phyloP scores from a whole-genome alignment of 2,329 filamentous ascomycete species.

The Colletotrichum caudatum region DNA sequence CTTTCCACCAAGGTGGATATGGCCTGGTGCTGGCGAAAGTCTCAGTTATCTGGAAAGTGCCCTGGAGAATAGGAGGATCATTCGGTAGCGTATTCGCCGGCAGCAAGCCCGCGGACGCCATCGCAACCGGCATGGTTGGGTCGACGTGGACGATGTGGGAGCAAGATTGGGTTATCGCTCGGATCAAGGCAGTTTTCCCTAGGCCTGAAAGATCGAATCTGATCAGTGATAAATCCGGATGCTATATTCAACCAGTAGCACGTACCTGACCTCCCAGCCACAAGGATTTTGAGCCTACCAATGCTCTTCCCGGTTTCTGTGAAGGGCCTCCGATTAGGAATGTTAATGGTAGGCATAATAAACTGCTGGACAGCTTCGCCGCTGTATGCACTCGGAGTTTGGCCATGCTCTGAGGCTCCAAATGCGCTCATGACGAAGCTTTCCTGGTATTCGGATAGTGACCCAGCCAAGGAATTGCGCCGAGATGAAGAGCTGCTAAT shows the following conservation, averaged over 20 bases:
- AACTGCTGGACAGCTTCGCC: slow-evolving; percentile 74
- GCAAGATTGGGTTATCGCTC: slow-evolving; percentile 86
- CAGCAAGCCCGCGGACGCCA: slow-evolving; percentile 23
- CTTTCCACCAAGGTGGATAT: slow-evolving; percentile 91
- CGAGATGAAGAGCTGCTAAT: slow-evolving; percentile 65
- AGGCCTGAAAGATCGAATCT: slow-evolving; percentile 65
- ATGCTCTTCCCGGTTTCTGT: slow-evolving; percentile 86
- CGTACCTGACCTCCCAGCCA: slow-evolving; percentile 82
- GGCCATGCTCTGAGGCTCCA: slow-evolving; percentile 33
- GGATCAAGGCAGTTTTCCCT: slow-evolving; percentile 91
- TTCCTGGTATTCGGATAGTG: slow-evolving; percentile 56
- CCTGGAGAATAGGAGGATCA: slow-evolving; percentile 16
- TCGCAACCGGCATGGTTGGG: slow-evolving; percentile 56
- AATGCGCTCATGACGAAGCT: slow-evolving; percentile 46
- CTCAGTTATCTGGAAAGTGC: slow-evolving; percentile 66
- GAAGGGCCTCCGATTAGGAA: slow-evolving; percentile 90
- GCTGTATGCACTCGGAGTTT: slow-evolving; percentile 53
- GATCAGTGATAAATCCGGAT: slow-evolving; percentile 39
- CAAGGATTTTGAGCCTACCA: slow-evolving; percentile 88
- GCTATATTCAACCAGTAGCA: slow-evolving; percentile 7
- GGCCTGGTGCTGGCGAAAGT: slow-evolving; percentile 84
- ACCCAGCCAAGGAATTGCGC: slow-evolving; percentile 62
- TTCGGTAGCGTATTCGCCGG: slow-evolving; percentile 12
- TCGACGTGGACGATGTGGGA: slow-evolving; percentile 96
- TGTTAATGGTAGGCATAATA: slow-evolving; percentile 96